A percentile compares a stretch with the other conserved stretches of the same genome.
phyloP scores from a whole-genome alignment of 129 eudicot species.

The Lactuca saligna region DNA sequence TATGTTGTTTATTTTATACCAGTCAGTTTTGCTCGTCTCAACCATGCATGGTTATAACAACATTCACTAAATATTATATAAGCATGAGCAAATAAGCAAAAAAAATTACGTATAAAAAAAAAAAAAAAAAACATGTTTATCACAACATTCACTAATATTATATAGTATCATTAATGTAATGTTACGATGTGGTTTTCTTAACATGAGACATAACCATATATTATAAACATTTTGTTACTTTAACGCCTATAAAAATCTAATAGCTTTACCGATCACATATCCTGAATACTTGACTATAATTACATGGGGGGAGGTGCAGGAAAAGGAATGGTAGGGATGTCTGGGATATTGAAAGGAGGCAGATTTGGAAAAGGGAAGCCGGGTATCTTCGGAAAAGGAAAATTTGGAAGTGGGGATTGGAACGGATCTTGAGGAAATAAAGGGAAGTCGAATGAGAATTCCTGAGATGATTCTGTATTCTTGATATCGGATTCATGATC shows the following conservation, averaged over 20 bases:
- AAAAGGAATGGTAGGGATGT: slow-evolving; percentile 5
- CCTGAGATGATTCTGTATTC: neutral
- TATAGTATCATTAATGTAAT: neutral
- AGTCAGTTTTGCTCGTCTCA: too few relatives aligned
- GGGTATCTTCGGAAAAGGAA: slow-evolving; percentile 2
- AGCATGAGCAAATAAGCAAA: too few relatives aligned
- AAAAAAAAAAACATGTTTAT: too few relatives aligned
- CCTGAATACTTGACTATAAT: neutral
- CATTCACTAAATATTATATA: too few relatives aligned
- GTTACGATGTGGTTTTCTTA: neutral
- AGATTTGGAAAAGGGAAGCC: slow-evolving; percentile 10
- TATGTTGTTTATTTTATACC: too few relatives aligned
- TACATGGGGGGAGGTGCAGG: slow-evolving; percentile 10
- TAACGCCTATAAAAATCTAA: neutral
- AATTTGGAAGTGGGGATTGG: slow-evolving; percentile 6
- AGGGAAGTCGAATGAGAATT: slow-evolving; percentile 2
- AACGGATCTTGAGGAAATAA: slow-evolving; percentile 3
- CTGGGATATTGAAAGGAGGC: slow-evolving; percentile 16
- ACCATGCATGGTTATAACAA: too few relatives aligned
- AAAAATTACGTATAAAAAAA: too few relatives aligned
- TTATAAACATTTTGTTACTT: neutral
- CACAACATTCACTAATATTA: neutral
- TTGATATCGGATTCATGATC: neutral
- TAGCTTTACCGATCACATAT: too few relatives aligned
- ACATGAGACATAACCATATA: neutral